A percentile compares a stretch with the other conserved stretches of the same genome.
phyloP scores from a whole-genome alignment of 495 filamentous ascomycete species.

The Aspergillus nanangensis region DNA sequence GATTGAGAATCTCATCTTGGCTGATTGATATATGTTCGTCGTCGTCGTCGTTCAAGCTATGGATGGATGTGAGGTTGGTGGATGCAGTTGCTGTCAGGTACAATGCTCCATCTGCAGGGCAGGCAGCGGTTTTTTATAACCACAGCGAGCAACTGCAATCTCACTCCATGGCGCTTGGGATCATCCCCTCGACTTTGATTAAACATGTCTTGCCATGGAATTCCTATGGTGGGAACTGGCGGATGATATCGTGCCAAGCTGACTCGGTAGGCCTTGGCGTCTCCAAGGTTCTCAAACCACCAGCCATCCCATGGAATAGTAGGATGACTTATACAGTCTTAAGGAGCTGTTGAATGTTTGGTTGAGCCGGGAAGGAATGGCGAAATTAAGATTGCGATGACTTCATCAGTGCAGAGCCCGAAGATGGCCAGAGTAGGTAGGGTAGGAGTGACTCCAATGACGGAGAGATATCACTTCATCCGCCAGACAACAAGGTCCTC shows the following conservation, averaged over 20 bases:
- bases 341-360: too few species aligned
- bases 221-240: neutral
- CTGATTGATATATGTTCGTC: neutral
- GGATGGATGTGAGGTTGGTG: neutral
- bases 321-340: too few species aligned
- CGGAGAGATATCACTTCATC: neutral
- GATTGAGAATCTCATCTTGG: slow-evolving; percentile 15
- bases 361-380: too few species aligned
- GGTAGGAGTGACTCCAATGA: neutral
- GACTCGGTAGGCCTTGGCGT: slow-evolving; percentile 14
- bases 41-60: too few species aligned
- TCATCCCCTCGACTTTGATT: neutral
- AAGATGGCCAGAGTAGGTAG: neutral
- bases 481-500: neutral
- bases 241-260: slow-evolving; percentile 9
- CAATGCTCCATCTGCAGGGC: neutral
- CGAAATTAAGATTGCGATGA: too few species aligned
- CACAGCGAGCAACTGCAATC: neutral
- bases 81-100: neutral
- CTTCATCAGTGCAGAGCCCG: too few species aligned
- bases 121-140: slow-evolving; percentile 1
- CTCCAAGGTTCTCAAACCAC: slow-evolving; percentile 18
- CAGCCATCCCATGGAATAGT: too few species aligned
- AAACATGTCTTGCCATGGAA: neutral
- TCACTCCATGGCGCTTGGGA: neutral